Evolutionary conservation across 495 filamentous ascomycete genomes (phyloP), one percentile per base, ranked within the genome.

Genomic region (Penicillium antarcticum): DNA sequence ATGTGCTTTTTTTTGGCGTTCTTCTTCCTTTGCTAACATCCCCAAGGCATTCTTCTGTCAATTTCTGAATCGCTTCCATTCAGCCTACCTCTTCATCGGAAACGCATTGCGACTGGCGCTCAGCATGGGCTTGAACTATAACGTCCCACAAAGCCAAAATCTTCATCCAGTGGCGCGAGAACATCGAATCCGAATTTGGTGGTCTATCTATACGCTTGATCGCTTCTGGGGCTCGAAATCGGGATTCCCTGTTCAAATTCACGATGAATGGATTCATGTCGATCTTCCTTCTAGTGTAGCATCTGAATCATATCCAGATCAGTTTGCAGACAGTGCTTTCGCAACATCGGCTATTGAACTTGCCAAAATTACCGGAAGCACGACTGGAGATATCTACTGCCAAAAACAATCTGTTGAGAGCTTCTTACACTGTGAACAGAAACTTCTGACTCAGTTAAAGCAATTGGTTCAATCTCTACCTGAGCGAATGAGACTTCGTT

Each of bases 151-250:
- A 37, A 60, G 61, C 9, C 68, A 74, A 46, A 56, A 61, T 21
- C 60, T 69, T 18, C 59, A 69, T 42, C 59, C 62, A 5, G 54
- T 67, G 12, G 63, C 67, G 36, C 57, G 68, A 8, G 62, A 73
- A 33, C 70, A 73, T 29, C 65, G 70, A 4, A 44, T 68, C n/a
- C 62, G 68, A 13, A 56, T 71, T 32, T 71, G 68, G 68, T 71
- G 68, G 68, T 64, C 66, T 10, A 62, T 71, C 19, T 73, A 73
- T 50, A 64, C 66, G 14, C 66, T 73, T 24, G 68, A 73, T 45
- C 64, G 68, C 31, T 66, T 68, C 57, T 71, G 66, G 66, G 62
- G 62, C 12, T 68, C 63, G n/a, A 71, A 66, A 26, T 61, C 65
- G 46, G 70, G 70, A 1, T 56, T 67, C 13, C 68, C 68, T 10